Evolutionary conservation across 768 basidiomycete species (phyloP).

Genomic region (Rhodotorula kratochvilovae): DNA sequence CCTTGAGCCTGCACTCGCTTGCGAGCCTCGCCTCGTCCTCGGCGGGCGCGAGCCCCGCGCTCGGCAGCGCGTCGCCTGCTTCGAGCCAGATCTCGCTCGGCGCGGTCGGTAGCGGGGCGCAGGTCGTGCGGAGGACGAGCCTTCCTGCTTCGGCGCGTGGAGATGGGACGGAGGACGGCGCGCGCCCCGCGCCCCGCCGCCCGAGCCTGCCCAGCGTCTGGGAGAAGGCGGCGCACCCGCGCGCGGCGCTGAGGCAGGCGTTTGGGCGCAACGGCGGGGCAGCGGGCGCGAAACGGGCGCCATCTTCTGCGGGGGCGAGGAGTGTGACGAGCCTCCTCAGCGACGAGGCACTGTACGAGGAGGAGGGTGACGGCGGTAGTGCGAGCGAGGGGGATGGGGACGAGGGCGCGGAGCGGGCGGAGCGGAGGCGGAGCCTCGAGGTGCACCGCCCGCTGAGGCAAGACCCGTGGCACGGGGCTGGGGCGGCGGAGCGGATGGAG

Average conservation of each 20-base stretch:
- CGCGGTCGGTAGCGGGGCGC: background rate
- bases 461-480: slow-evolving; percentile 4
- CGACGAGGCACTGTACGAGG: too few species aligned
- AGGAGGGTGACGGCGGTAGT: background rate
- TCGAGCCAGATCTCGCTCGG: slow-evolving; percentile 52
- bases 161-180: background rate
- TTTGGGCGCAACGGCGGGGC: slow-evolving; percentile 17
- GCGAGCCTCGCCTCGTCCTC: slow-evolving; percentile 14
- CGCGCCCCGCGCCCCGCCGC: slow-evolving; percentile 36
- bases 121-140: too few species aligned
- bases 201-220: slow-evolving; percentile 51
- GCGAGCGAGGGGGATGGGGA: slow-evolving; percentile 8
- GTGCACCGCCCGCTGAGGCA: slow-evolving; percentile 23
- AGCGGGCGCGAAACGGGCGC: too few species aligned
- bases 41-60: background rate
- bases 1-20: slow-evolving; percentile 45
- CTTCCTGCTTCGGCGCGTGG: too few species aligned
- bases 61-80: slow-evolving; percentile 49
- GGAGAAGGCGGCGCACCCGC: slow-evolving; percentile 50
- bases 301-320: background rate
- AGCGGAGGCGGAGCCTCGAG: slow-evolving; percentile 27
- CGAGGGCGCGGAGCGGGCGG: slow-evolving; percentile 7
- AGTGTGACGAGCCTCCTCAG: slow-evolving; percentile 12
- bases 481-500: background rate
- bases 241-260: slow-evolving; percentile 44